Percentiles rank a stretch among this genome's conserved stretches.
Conservation (phyloP, 2,329 filamentous ascomycete genomes). For the Venturia effusa region DNA sequence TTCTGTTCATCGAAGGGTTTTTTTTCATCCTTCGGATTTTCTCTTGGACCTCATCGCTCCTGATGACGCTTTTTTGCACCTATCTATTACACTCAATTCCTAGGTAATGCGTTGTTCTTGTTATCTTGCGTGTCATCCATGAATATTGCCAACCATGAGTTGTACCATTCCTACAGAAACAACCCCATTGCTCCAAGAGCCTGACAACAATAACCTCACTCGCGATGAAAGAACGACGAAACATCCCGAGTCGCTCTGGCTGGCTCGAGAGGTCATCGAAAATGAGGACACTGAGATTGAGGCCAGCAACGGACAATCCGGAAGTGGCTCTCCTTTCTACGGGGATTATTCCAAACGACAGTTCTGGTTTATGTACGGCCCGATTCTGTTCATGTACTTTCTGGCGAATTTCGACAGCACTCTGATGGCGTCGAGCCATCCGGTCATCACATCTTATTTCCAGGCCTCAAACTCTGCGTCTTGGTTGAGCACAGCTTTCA, state of each 20-base stretch:
- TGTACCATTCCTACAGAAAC: not conserved
- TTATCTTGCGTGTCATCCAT: not conserved
- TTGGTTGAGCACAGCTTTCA: slow-evolving; percentile 71
- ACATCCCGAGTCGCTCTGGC: not conserved
- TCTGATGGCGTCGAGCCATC: slow-evolving; percentile 72
- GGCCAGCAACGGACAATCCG: slow-evolving; percentile 17
- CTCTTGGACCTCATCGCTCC: not conserved
- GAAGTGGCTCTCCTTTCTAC: slow-evolving; percentile 15
- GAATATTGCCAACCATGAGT: not conserved
- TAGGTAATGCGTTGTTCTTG: not conserved
- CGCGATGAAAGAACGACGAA: not conserved
- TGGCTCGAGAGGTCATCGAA: not conserved
- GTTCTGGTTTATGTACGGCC: slow-evolving; percentile 28
- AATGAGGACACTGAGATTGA: slow-evolving; percentile 9
- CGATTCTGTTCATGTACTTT: slow-evolving; percentile 27
- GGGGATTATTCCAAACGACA: slow-evolving; percentile 22
- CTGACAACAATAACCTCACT: not conserved
- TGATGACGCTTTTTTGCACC: not conserved
- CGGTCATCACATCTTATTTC: slow-evolving; percentile 73
- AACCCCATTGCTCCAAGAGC: not conserved
- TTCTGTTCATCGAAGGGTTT: not conserved
- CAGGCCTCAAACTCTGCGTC: slow-evolving; percentile 66
- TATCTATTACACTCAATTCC: not conserved
- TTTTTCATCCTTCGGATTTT: not conserved
- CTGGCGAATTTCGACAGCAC: slow-evolving; percentile 56